Conservation (phyloP, 2,329 filamentous ascomycete genomes). For the Orbilia brochopaga region DNA sequence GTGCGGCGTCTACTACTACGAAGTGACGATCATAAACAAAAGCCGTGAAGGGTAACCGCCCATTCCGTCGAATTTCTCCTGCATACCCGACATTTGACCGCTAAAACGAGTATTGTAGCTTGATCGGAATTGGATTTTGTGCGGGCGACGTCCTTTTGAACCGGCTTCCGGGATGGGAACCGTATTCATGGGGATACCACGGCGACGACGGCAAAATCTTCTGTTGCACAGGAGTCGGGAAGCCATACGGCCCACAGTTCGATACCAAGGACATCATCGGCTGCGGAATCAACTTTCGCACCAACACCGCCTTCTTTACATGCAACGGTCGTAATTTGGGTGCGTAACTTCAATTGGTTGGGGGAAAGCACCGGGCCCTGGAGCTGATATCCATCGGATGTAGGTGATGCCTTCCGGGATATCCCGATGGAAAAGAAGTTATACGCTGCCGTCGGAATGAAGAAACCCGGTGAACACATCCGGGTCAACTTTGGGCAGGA, state of each 20-base stretch:
- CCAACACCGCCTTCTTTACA: slow-evolving; percentile 71
- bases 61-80: background rate
- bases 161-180: slow-evolving; percentile 70
- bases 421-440: slow-evolving; percentile 66
- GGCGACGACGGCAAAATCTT: slow-evolving; percentile 71
- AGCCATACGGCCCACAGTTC: slow-evolving; percentile 66
- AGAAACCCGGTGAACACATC: slow-evolving; percentile 68
- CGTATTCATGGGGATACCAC: slow-evolving; percentile 72
- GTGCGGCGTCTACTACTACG: slow-evolving; percentile 94
- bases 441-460: slow-evolving; percentile 72
- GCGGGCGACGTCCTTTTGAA: slow-evolving; percentile 64
- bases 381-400: slow-evolving; percentile 31
- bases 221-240: slow-evolving; percentile 65
- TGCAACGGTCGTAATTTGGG: slow-evolving; percentile 68
- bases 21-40: slow-evolving; percentile 71
- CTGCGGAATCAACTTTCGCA: slow-evolving; percentile 71
- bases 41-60: slow-evolving; percentile 69
- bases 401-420: slow-evolving; percentile 74
- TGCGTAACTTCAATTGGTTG: slow-evolving; percentile 54
- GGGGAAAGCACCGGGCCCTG: slow-evolving; percentile 7
- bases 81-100: slow-evolving; percentile 10
- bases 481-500: slow-evolving; percentile 72
- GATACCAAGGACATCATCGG: slow-evolving; percentile 67
- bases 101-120: slow-evolving; percentile 60
- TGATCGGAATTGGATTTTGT: slow-evolving; percentile 69